Conservation (phyloP, 139 green algal species). For the Chlorella sp. region DNA sequence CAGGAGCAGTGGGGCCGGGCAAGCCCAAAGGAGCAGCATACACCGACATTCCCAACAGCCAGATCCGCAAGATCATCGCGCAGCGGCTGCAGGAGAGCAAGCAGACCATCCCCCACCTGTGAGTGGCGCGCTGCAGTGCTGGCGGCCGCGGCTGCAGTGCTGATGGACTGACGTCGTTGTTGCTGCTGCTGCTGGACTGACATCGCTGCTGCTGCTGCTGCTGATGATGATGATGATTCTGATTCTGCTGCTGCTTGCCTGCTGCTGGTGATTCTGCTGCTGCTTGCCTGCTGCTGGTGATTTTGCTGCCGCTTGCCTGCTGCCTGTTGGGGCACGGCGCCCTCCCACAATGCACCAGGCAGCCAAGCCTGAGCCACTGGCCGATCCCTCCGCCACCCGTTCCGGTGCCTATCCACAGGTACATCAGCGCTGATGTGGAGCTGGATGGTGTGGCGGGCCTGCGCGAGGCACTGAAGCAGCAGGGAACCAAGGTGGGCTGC, state of each 20-base stretch:
- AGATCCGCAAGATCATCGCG: conserved; percentile 91
- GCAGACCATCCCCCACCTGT: conserved; percentile 81
- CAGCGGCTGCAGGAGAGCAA: conserved; percentile 92
- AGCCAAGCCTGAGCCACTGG: no score
- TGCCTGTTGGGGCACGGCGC: no score
- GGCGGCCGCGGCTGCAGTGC: no score
- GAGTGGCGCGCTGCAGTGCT: not conserved
- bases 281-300: not conserved
- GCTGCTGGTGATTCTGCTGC: no score
- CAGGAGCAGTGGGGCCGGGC: not conserved
- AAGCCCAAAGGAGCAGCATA: conserved; percentile 40
- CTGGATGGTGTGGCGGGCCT: conserved; percentile 70
- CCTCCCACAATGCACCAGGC: no score
- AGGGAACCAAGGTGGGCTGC: conserved; percentile 48
- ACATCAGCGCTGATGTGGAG: conserved; percentile 70
- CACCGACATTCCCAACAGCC: conserved; percentile 81
- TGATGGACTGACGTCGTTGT: no score
- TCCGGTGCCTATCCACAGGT: no score
- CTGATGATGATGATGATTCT: not conserved
- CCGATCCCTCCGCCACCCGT: no score
- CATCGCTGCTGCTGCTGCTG: not conserved
- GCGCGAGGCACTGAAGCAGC: conserved; percentile 67
- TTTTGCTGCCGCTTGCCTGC: no score
- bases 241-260: not conserved
- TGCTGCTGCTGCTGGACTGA: not conserved